These are phyloP conservation scores for Sanghuangporus sanghuang DNA, from an alignment of 1,284 basidiomycete species.

Conservation along the genomic window DNA sequence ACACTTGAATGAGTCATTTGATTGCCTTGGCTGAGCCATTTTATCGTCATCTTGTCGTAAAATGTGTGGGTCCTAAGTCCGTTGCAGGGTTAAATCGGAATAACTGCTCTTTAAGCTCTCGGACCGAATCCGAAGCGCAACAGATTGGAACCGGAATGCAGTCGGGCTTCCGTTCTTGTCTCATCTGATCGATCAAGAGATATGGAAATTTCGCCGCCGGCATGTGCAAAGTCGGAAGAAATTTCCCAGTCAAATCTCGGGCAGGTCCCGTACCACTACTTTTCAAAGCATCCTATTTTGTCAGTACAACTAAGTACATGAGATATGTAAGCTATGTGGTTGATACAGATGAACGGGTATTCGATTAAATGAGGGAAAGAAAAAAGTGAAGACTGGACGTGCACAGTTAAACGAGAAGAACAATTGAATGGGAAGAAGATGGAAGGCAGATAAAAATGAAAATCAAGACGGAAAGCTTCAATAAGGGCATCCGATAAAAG, in stretches of 20 bases:
- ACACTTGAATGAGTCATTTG: neutral
- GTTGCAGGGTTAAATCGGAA: neutral
- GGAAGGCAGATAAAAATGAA: neutral
- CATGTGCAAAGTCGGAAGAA: no score
- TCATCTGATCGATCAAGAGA: neutral
- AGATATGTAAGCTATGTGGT: neutral
- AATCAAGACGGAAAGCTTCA: neutral
- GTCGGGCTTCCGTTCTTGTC: neutral
- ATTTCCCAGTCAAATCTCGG: no score
- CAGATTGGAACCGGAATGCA: neutral
- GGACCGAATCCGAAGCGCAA: neutral
- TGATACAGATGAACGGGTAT: slow-evolving; percentile 2
- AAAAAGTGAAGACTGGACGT: neutral
- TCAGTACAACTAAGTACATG: neutral
- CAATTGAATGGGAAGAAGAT: neutral
- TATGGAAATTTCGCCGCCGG: neutral
- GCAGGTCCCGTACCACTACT: no score
- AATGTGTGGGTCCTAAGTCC: neutral
- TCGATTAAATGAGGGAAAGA: neutral
- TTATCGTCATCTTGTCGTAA: neutral
- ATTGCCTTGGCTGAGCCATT: neutral
- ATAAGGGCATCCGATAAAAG: neutral
- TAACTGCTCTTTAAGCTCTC: neutral
- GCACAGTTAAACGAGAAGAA: neutral
- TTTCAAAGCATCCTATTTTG: neutral